These are phyloP conservation scores for Fusarium clavum DNA, from an alignment of 2,329 filamentous ascomycete species.

Conservation along the genomic window DNA sequence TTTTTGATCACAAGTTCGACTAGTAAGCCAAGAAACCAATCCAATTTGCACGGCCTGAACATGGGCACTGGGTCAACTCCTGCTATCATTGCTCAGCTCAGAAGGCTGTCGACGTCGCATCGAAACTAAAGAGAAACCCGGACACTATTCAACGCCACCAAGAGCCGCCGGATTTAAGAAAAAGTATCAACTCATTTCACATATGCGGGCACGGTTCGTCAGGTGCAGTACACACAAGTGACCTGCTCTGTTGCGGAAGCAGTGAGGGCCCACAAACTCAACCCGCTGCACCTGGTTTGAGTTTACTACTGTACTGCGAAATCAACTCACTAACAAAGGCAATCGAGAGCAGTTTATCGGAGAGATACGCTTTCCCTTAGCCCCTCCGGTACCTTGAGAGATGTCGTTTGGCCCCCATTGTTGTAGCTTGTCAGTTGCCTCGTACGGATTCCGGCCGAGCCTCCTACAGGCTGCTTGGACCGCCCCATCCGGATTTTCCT, in stretches of 20 bases:
- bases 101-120: not conserved
- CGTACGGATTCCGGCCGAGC: constrained; percentile 34
- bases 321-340: not conserved
- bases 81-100: not conserved
- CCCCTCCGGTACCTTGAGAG: not conserved
- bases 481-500: constrained; percentile 9
- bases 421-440: constrained; percentile 21
- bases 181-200: constrained; percentile 3
- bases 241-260: not conserved
- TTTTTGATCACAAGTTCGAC: constrained; percentile 2
- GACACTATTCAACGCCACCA: constrained; percentile 28
- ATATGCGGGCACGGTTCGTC: not conserved
- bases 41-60: not conserved
- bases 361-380: not conserved
- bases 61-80: not conserved
- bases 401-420: constrained; percentile 13
- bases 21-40: not conserved
- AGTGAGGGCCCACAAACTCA: not conserved
- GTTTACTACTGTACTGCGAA: constrained; percentile 8
- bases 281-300: constrained; percentile 2
- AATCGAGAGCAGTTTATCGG: not conserved
- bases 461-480: constrained; percentile 18
- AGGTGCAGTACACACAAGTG: not conserved
- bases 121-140: constrained; percentile 10
- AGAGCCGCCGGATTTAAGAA: constrained; percentile 29